Base-by-base conservation (phyloP, 1,284 basidiomycete species). In the Leccinum solheimii region DNA sequence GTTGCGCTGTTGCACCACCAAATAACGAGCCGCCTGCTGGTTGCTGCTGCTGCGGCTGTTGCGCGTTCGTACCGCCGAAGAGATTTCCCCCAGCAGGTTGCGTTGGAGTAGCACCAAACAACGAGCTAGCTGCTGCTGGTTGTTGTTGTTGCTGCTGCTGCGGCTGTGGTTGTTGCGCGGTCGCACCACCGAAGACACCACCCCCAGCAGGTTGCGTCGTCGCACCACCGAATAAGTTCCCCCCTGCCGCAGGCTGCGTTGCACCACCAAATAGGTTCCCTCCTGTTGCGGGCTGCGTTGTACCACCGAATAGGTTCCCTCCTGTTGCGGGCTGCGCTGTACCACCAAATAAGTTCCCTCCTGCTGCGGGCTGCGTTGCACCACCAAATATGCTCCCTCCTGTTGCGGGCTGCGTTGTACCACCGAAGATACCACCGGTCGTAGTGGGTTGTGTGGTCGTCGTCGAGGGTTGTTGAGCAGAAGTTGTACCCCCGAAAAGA, bases 381-480 rank as follows among this genome's bases (percentile, higher is more conserved):
- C 40, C 54, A 30, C 70, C 67, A 64, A 61, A 78, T 32, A 66
- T 58, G 56, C 66, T 62, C 21, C 73, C 68, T 27, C 67, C 64
- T 0, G 62, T 63, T 64, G 13, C n/a, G n/a, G n/a, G n/a, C n/a
- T n/a, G n/a, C n/a, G n/a, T n/a, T n/a, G 52, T 60, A 23, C 32
- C 19, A 10, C 68, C 68, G 66, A 60, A 77, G 49, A 61, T 59
- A 26, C 64, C 57, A 23, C 70, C 62, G 3, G 55, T 43, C 38
- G 63, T 43, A 32, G 60, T 49, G 7, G 63, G 59, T 16, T 67
- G 61, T 10, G 67, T 21, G 26, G 60, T 45, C 50, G 59, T 60
- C 48, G 50, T 21, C 7, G 57, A 56, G 40, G 58, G 59, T 27
- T 69, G 66, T 16, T 69, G 66, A 55, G 65, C 34, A 34, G 64